Percentiles rank a stretch among this genome's conserved stretches.
Conservation (phyloP, 106 monocot species). For the Dioscorea zingiberensis region DNA sequence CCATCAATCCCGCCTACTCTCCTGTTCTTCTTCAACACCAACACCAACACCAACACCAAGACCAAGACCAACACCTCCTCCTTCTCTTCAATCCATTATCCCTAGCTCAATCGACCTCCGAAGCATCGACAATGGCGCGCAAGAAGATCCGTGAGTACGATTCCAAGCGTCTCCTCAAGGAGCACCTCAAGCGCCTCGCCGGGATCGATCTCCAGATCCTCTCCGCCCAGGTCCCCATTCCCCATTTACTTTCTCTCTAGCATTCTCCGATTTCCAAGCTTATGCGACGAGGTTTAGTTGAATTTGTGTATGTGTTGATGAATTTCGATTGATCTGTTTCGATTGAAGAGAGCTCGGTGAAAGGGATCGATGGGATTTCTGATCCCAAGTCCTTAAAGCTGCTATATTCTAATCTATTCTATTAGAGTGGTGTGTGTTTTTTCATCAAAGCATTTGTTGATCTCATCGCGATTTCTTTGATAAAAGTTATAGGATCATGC, state of each 20-base stretch:
- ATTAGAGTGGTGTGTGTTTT: too few species aligned
- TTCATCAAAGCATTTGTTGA: too few species aligned
- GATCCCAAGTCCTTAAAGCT: not conserved
- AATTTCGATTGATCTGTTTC: too few species aligned
- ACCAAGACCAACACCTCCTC: not conserved
- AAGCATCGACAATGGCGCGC: slow-evolving; percentile 48
- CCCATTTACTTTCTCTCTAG: not conserved
- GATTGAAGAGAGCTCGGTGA: not conserved
- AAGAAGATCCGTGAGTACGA: slow-evolving; percentile 99
- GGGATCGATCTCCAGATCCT: slow-evolving; percentile 73
- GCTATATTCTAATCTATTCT: too few species aligned
- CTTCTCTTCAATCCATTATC: not conserved
- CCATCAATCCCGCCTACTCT: not conserved
- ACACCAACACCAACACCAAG: not conserved
- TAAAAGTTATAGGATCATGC: too few species aligned
- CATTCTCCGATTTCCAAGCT: not conserved
- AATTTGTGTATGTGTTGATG: not conserved
- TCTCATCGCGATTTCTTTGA: too few species aligned
- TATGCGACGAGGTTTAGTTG: not conserved
- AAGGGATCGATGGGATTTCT: too few species aligned
- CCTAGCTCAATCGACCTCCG: not conserved
- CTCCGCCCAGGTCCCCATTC: slow-evolving; percentile 56
- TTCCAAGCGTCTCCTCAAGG: slow-evolving; percentile 77
- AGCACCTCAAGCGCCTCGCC: slow-evolving; percentile 75
- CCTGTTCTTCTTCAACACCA: not conserved